Evolutionary conservation across 148 eudicot genomes (phyloP).

Genomic region (Rhododendron ovatum): DNA sequence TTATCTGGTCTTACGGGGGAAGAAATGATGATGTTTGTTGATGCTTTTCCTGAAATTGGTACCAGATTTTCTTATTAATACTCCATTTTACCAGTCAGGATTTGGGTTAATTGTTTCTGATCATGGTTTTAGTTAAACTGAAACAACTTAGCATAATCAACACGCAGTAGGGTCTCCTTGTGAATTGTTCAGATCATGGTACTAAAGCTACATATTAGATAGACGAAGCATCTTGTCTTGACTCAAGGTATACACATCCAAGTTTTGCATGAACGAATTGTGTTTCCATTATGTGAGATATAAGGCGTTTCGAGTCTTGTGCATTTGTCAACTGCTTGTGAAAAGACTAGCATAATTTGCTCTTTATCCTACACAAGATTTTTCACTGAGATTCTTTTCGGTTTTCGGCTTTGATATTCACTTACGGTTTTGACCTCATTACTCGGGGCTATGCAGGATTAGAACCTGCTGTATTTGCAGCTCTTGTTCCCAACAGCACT

Average conservation of each 20-base stretch:
- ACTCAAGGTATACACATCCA: neutral
- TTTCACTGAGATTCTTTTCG: neutral
- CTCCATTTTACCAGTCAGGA: neutral
- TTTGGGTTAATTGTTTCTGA: neutral
- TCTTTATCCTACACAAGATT: neutral
- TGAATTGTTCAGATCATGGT: no score
- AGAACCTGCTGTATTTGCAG: conserved; percentile 81
- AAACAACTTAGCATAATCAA: no score
- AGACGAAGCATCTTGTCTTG: neutral
- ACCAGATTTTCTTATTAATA: conserved; percentile 12
- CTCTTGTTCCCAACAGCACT: conserved; percentile 87
- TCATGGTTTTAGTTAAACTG: neutral
- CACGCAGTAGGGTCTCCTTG: no score
- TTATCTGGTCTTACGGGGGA: conserved; percentile 92
- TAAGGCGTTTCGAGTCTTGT: neutral
- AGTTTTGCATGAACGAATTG: neutral
- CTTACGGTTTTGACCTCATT: neutral
- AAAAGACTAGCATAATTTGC: neutral
- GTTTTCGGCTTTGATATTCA: neutral
- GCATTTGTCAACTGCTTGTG: neutral
- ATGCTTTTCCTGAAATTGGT: conserved; percentile 77
- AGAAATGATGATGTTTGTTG: conserved; percentile 98
- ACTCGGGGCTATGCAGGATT: conserved; percentile 37
- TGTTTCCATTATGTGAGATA: neutral
- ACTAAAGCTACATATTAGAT: neutral